Evolutionary conservation across 306 rosid species (phyloP).

Genomic region (Morella rubra): DNA sequence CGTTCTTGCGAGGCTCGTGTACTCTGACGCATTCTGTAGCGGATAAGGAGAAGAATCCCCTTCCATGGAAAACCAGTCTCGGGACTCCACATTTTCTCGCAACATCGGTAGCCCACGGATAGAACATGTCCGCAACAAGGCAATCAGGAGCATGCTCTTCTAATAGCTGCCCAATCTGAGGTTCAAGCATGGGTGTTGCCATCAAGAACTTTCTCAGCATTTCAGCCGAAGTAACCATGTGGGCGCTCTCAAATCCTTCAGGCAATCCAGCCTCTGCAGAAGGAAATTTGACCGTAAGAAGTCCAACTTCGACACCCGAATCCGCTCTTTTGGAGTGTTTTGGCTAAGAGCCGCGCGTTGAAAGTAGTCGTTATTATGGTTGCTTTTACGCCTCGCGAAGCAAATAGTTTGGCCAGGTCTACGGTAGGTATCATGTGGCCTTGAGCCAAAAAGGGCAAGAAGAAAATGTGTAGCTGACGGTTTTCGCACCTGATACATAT

Average conservation of each 20-base stretch:
- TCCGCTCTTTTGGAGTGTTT: background rate
- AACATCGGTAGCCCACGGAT: constrained; percentile 29
- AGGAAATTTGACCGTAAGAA: constrained; percentile 22
- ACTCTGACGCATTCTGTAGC: background rate
- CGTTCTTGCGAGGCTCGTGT: constrained; percentile 33
- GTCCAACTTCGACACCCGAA: background rate
- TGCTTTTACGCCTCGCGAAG: constrained; percentile 25
- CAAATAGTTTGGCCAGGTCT: constrained; percentile 41
- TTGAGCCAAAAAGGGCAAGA: constrained; percentile 38
- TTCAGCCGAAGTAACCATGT: constrained; percentile 12
- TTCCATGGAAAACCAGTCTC: constrained; percentile 33
- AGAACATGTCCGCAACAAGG: constrained; percentile 27
- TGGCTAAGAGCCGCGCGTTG: constrained; percentile 22
- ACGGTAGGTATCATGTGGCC: constrained; percentile 42
- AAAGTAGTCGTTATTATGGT: constrained; percentile 38
- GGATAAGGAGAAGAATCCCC: constrained; percentile 31
- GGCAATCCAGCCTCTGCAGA: constrained; percentile 36
- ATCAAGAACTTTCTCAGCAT: constrained; percentile 7
- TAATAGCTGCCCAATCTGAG: constrained; percentile 28
- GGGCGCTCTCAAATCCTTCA: constrained; percentile 30
- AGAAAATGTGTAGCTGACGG: constrained; percentile 18
- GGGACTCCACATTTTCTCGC: constrained; percentile 33
- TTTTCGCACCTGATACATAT: background rate
- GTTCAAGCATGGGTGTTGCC: constrained; percentile 25
- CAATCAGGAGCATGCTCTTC: constrained; percentile 6